Evolutionary conservation across 352 stramenopile species (phyloP).

Genomic region (Phytopythium montanum): DNA sequence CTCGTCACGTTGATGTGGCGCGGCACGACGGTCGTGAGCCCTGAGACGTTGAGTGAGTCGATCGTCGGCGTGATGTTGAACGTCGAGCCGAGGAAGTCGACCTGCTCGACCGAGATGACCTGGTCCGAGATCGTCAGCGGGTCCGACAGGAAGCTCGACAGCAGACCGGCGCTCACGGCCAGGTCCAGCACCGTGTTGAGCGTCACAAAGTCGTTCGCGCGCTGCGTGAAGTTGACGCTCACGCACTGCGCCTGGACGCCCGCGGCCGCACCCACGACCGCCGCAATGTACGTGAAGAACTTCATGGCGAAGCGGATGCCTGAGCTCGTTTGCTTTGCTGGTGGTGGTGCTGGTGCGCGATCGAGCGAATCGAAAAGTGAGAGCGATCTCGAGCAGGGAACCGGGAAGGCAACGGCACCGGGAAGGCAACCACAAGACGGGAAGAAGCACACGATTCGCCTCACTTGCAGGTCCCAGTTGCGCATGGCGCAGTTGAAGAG

Average conservation of each 20-base stretch:
- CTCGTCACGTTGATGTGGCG: too few species aligned
- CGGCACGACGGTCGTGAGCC: conserved; percentile 37
- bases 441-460: not conserved
- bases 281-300: not conserved
- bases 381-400: not conserved
- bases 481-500: conserved; percentile 1
- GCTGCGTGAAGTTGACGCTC: conserved; percentile 37
- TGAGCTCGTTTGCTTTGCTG: too few species aligned
- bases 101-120: too few species aligned
- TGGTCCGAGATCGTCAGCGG: conserved; percentile 25
- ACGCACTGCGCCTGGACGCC: conserved; percentile 13
- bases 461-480: not conserved
- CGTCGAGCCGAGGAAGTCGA: conserved; percentile 22
- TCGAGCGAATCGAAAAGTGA: conserved; percentile 4
- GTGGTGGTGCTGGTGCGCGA: not conserved
- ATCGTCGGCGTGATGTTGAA: conserved; percentile 51
- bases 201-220: conserved; percentile 33
- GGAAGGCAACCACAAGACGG: not conserved
- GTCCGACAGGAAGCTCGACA: conserved; percentile 25
- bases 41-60: conserved; percentile 37
- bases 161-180: conserved; percentile 16
- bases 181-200: conserved; percentile 48
- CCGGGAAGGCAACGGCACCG: not conserved
- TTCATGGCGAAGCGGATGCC: too few species aligned
- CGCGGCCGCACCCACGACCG: not conserved